Conservation (phyloP, 2,329 filamentous ascomycete species). For the Epichloe sp. region DNA sequence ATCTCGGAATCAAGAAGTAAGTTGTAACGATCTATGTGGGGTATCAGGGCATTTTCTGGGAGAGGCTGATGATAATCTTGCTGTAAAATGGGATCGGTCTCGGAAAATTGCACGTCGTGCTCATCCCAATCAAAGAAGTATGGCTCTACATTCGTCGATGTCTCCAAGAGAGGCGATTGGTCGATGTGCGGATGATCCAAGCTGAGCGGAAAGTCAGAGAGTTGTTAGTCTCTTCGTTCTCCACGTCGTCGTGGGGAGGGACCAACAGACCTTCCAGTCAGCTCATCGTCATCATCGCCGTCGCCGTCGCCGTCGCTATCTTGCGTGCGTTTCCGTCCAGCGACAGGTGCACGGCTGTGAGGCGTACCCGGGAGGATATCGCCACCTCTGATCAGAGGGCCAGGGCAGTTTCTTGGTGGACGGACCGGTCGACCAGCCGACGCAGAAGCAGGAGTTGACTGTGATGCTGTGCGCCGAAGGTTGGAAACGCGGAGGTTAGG, state of each 20-base stretch:
- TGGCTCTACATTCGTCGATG: not conserved
- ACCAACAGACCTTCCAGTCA: slow-evolving; percentile 4
- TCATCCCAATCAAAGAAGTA: not conserved
- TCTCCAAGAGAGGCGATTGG: not conserved
- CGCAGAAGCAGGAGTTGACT: not conserved
- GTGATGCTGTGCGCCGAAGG: not conserved
- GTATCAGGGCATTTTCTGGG: not conserved
- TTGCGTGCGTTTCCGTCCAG: not conserved
- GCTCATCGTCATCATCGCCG: not conserved
- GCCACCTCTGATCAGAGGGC: not conserved
- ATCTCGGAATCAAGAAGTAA: not conserved
- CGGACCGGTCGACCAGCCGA: not conserved
- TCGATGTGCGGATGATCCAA: not conserved
- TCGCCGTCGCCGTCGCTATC: not conserved
- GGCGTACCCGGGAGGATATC: too few species aligned
- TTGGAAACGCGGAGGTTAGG: not conserved
- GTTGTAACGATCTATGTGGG: not conserved
- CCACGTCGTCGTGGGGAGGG: slow-evolving; percentile 2
- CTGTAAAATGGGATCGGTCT: not conserved
- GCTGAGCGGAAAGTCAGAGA: not conserved
- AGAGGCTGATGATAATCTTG: not conserved
- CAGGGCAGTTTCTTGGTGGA: not conserved
- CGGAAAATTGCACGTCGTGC: not conserved
- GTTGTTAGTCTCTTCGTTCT: slow-evolving; percentile 3
- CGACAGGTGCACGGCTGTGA: not conserved